These are phyloP conservation scores for Ophiocordyceps robertsii DNA, from an alignment of 2,329 filamentous ascomycete genomes.

Conservation along the genomic window DNA sequence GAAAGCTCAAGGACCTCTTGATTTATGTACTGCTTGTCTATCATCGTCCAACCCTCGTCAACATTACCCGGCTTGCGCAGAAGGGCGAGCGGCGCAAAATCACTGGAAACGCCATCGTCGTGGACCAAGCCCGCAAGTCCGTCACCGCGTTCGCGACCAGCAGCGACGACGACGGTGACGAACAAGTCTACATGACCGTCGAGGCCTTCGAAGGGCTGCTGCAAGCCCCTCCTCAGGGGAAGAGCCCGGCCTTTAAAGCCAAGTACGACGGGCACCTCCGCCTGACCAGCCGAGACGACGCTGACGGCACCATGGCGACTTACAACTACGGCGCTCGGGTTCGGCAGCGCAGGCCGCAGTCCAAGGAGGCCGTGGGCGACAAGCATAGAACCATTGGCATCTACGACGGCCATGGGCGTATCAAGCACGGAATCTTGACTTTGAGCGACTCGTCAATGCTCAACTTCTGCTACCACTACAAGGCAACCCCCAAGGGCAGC, in stretches of 20 bases:
- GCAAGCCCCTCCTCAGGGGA: conserved; percentile 8
- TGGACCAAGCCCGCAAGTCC: conserved; percentile 15
- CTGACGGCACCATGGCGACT: conserved; percentile 8
- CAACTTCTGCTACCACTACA: conserved; percentile 21
- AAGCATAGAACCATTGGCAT: conserved; percentile 12
- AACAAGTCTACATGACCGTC: conserved; percentile 12
- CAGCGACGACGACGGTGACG: conserved; percentile 12
- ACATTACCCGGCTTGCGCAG: conserved; percentile 17
- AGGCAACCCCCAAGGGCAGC: conserved; percentile 16
- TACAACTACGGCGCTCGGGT: conserved; percentile 12
- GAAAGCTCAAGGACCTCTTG: conserved; percentile 16
- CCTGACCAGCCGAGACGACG: conserved; percentile 11
- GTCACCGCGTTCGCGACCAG: conserved; percentile 18
- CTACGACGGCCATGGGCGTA: conserved; percentile 21
- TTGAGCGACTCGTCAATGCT: conserved; percentile 6
- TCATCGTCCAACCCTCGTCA: conserved; percentile 17
- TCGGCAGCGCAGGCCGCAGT: conserved; percentile 11
- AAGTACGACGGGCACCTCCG: conserved; percentile 15
- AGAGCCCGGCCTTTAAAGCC: conserved; percentile 10
- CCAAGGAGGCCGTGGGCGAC: conserved; percentile 11
- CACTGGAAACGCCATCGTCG: conserved; percentile 12
- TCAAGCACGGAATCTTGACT: conserved; percentile 15
- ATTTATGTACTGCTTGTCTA: conserved; percentile 18
- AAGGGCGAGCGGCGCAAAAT: conserved; percentile 16
- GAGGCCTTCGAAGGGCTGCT: conserved; percentile 15